Evolutionary conservation across 345 rosid genomes (phyloP).

Genomic region (Arabidopsis arenosa): DNA sequence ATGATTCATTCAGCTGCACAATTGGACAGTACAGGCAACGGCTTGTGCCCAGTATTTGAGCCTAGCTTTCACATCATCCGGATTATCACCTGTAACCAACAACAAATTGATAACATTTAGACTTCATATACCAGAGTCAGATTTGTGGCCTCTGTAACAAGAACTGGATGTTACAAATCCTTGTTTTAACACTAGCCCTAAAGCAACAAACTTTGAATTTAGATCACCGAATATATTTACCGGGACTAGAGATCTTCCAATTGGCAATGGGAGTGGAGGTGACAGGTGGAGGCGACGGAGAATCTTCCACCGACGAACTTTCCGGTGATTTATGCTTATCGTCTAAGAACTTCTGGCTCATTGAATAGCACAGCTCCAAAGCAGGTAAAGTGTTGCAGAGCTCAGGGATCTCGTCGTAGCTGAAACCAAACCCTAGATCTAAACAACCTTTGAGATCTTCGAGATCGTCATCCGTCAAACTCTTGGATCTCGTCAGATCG

Average conservation of each 20-base stretch:
- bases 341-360: constrained; percentile 85
- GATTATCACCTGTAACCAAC: constrained; percentile 73
- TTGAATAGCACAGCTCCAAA: constrained; percentile 89
- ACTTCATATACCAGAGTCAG: background rate
- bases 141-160: background rate
- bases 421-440: constrained; percentile 95
- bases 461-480: constrained; percentile 89
- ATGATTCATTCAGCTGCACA: constrained; percentile 65
- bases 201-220: background rate
- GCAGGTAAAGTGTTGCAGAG: constrained; percentile 94
- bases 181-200: background rate
- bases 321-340: constrained; percentile 48
- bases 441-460: constrained; percentile 88
- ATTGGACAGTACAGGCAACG: constrained; percentile 87
- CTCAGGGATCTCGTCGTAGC: constrained; percentile 96
- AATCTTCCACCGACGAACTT: constrained; percentile 50
- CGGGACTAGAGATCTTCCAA: constrained; percentile 97
- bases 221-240: constrained; percentile 38
- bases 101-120: background rate
- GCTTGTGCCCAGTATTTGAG: constrained; percentile 97
- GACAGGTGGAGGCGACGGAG: constrained; percentile 39
- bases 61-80: constrained; percentile 96
- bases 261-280: constrained; percentile 52
- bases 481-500: constrained; percentile 78
- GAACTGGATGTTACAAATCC: background rate